phyloP scores from a whole-genome alignment of 352 stramenopile genomes.

The Phytopythium cucurbitacearum region DNA sequence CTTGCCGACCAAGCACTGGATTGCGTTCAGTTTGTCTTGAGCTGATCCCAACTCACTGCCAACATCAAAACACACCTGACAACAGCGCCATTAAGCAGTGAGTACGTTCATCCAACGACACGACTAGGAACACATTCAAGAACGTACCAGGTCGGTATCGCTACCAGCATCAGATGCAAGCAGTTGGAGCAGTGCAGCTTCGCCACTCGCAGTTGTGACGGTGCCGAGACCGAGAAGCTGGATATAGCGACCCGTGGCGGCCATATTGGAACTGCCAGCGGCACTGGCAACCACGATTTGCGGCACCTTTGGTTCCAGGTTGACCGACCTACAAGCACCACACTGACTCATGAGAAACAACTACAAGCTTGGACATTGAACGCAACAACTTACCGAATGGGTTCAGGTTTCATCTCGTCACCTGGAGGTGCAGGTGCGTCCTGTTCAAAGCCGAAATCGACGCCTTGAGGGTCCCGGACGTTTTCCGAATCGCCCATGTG shows the following conservation, averaged over 20 bases:
- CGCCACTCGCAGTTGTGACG: constrained; percentile 27
- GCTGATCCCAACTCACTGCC: constrained; percentile 40
- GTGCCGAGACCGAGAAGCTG: constrained; percentile 62
- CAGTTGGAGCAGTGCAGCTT: constrained; percentile 31
- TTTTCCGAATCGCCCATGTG: constrained; percentile 8
- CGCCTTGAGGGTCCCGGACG: constrained; percentile 21
- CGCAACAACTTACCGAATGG: neutral
- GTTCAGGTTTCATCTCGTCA: constrained; percentile 2
- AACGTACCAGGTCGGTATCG: constrained; percentile 43
- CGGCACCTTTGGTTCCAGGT: constrained; percentile 45
- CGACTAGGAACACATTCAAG: neutral
- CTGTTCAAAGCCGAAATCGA: constrained; percentile 45
- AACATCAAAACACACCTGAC: constrained; percentile 64
- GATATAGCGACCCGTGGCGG: constrained; percentile 62
- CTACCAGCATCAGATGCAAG: constrained; percentile 25
- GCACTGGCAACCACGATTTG: constrained; percentile 55
- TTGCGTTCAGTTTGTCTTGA: constrained; percentile 27
- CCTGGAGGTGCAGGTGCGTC: constrained; percentile 2
- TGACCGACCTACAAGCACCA: constrained; percentile 13
- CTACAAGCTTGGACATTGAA: neutral
- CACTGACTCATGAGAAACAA: neutral
- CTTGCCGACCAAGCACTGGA: constrained; percentile 33
- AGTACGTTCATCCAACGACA: neutral
- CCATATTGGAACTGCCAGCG: constrained; percentile 26
- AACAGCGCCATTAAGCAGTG: neutral